Base-by-base conservation (phyloP, 2,329 filamentous ascomycete species). In the Sporothrix protearum region DNA sequence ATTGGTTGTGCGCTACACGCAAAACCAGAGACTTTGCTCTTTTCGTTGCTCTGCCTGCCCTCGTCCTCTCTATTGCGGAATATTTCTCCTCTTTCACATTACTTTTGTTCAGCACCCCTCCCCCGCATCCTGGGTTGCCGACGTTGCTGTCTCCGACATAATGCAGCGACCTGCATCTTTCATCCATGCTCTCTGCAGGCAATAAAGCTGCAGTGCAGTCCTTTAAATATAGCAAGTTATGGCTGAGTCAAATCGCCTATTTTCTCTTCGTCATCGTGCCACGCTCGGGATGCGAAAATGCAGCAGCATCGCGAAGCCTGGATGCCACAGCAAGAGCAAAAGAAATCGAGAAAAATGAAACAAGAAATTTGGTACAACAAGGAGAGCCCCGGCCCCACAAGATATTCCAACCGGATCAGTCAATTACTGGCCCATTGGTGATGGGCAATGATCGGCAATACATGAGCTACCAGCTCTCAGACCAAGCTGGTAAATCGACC, bases 151-250 rank as follows among this genome's bases (percentile, higher is more conserved):
- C 14, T 68, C 66, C 42, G 25, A 33, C 39, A 47, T 7, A 33
- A 19, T 66, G 42, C 42, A 49, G 42, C 63, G 6, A 9, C 63
- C 63, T n/a, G 42, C 63, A 66, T 66, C n/a, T n/a, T 49, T 30
- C 22, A 47, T 39, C 9, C 12, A 66, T 47, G 42, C 61, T 10
- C 61, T 66, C 61, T 39, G 39, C 61, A 66, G 30, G n/a, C 39
- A 47, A 19, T n/a, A 28, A 14, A 10, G 33, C 12, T 42, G 36
- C 33, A 63, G n/a, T 63, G 57, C 57, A 39, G 16, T 36, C 36
- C n/a, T 42, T 22, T 7, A 28, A 42, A 9, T 42, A 42, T 25
- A 9, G n/a, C 57, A 63, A 25, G 8, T n/a, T 22, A 12, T 9
- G 10, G 33, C 14, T 42, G 33, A 8, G 57, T 12, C 19, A 19